Base-by-base conservation (phyloP, 257 asterid species). In the Ballota nigra region DNA sequence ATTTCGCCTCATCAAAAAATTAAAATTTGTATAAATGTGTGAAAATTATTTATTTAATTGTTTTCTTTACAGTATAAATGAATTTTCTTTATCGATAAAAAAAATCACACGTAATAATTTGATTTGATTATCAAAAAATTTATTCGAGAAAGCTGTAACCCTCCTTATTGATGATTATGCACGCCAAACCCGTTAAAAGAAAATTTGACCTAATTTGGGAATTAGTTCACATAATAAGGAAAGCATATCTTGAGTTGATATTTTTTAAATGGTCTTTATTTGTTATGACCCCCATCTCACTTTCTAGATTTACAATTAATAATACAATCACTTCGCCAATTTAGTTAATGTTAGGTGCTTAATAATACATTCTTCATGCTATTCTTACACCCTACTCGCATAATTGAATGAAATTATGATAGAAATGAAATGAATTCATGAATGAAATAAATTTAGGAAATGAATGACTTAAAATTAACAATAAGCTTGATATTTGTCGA, bases 181-280 rank as follows among this genome's bases (percentile, higher is more conserved):
- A 53, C 23, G 20, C 1, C 38, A 34, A 69, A 34, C 15, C 41
- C 74, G 2, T 23, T 7, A 45, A 38, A 23, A 2, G 31, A 23
- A 22, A 7, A 4, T n/a, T 38, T 15, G 16, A 40, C 52, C 73
- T n/a, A 36, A 4, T 56, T 56, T 56, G 75, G 68, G n/a, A 58
- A 70, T 15, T 69, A n/a, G 68, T 43, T 22, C 20, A 69, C 74
- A 23, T 3, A 69, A 69, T 10, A 8, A 22, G 58, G 56, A 69
- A 71, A 60, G 29, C 26, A 26, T 33, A 8, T 61, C 34, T 58
- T 59, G 23, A 59, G n/a, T 45, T 6, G 10, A 63, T 16, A 49
- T 36, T 34, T 26, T 57, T 62, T 5, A 56, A 22, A 9, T 10
- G 45, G 10, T n/a, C n/a, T 40, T 38, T 5, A 8, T 70, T 70